Evolutionary conservation across 1,139 yeast genomes (phyloP), one percentile per base, ranked within the genome.

Genomic region (Geotrichum australiense): DNA sequence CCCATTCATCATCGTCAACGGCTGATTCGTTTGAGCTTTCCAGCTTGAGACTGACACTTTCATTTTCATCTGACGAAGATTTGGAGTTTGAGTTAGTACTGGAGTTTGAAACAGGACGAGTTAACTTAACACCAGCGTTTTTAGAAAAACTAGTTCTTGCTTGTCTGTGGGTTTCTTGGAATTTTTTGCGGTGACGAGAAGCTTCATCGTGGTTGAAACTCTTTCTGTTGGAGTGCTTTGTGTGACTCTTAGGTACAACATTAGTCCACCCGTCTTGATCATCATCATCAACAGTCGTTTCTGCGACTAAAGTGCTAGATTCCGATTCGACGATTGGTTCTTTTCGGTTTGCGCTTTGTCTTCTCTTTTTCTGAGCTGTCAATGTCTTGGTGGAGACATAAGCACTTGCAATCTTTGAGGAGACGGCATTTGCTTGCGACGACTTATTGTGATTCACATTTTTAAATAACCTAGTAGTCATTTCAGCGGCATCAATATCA

Each of bases 211-310:
- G 43, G 31, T 39, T 41, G 30, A 45, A 45, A 25, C 45, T 51
- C 42, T 42, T 46, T 41, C 42, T 47, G 37, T 35, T 39, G 7
- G 16, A 31, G 12, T 34, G 28, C 8, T 33, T 20, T 10, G 15
- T 15, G 28, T 28, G 24, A 37, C 15, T 37, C 4, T 39, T 39
- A 12, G 56, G 53, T 16, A 53, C 54, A 10, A 61, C 64, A 16
- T 57, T 50, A 42, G 54, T 55, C 65, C 65, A 61, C 22, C 63
- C 65, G 35, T 56, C 63, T 27, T 55, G 64, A 26, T 55, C 63
- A n/a, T n/a, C n/a, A n/a, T n/a, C n/a, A n/a, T n/a, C n/a, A n/a
- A n/a, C n/a, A n/a, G n/a, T n/a, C n/a, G n/a, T n/a, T 26, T 53
- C 60, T 11, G 46, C 59, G 24, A 42, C 59, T 14, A 39, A 29